phyloP scores from a whole-genome alignment of 768 basidiomycete genomes.

The Lactifluus echinatus region DNA sequence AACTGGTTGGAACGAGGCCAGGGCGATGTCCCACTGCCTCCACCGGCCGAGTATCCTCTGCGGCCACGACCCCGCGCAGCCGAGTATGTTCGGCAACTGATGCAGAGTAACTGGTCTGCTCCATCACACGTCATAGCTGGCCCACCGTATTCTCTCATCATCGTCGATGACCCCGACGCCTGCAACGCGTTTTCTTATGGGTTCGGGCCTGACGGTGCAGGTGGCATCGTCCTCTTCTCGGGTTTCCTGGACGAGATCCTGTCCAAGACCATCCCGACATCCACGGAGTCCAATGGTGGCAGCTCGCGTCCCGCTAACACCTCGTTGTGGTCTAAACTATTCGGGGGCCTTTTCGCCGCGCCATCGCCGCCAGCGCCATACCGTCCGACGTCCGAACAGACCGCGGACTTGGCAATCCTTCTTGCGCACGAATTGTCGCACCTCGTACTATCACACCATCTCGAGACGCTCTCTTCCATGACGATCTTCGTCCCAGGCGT shows the following conservation, averaged over 20 bases:
- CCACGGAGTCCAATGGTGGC: slow-evolving; percentile 12
- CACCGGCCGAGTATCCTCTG: slow-evolving; percentile 74
- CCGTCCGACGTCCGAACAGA: slow-evolving; percentile 67
- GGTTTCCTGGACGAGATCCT: slow-evolving; percentile 89
- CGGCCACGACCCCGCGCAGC: slow-evolving; percentile 75
- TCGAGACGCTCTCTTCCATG: slow-evolving; percentile 82
- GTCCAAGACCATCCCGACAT: slow-evolving; percentile 35
- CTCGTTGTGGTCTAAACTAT: slow-evolving; percentile 41
- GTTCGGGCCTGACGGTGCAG: slow-evolving; percentile 84
- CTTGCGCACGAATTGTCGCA: slow-evolving; percentile 93
- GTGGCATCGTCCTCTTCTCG: slow-evolving; percentile 90
- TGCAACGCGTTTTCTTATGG: slow-evolving; percentile 95
- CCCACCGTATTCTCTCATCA: slow-evolving; percentile 81
- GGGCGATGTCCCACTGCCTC: slow-evolving; percentile 57
- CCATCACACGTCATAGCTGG: slow-evolving; percentile 57
- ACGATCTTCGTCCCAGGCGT: slow-evolving; percentile 77
- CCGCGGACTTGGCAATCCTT: slow-evolving; percentile 79
- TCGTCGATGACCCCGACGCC: slow-evolving; percentile 79
- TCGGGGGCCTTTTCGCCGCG: slow-evolving; percentile 38
- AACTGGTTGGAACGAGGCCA: slow-evolving; percentile 47
- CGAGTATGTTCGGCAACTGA: slow-evolving; percentile 52
- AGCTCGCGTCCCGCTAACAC: slow-evolving; percentile 21
- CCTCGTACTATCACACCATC: slow-evolving; percentile 81
- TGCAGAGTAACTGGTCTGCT: slow-evolving; percentile 29
- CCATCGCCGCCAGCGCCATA: slow-evolving; percentile 26